These are phyloP conservation scores for Claviceps sp. DNA, from an alignment of 2,329 filamentous ascomycete species.

Conservation along the genomic window DNA sequence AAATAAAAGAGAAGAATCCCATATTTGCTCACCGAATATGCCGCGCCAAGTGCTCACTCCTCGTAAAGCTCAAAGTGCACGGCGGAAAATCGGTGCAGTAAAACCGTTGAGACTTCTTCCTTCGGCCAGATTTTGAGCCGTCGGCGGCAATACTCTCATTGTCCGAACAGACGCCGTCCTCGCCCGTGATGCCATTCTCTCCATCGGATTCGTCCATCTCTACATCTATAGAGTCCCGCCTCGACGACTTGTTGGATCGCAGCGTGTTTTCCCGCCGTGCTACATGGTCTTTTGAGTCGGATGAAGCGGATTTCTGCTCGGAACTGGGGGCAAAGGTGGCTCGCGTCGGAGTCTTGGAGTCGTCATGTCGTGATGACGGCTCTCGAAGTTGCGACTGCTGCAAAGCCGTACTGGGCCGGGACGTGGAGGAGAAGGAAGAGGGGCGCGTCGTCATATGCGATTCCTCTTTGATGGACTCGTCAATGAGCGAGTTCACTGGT, in stretches of 20 bases:
- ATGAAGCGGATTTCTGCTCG: constrained; percentile 39
- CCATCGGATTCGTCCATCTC: constrained; percentile 67
- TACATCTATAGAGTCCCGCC: constrained; percentile 49
- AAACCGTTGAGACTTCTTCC: constrained; percentile 93
- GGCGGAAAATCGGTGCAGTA: constrained; percentile 93
- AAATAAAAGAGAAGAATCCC: background rate
- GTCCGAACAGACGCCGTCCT: constrained; percentile 46
- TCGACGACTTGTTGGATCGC: constrained; percentile 43
- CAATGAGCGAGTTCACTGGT: constrained; percentile 30
- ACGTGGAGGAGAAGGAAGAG: constrained; percentile 15
- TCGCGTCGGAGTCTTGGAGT: constrained; percentile 49
- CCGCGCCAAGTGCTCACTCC: constrained; percentile 86
- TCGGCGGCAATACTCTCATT: constrained; percentile 51
- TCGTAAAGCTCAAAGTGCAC: constrained; percentile 86
- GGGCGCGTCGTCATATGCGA: constrained; percentile 22
- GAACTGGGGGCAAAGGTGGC: constrained; percentile 33
- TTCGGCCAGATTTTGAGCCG: constrained; percentile 63
- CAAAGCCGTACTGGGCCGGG: constrained; percentile 23
- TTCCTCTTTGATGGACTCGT: constrained; percentile 20
- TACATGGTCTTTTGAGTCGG: constrained; percentile 27
- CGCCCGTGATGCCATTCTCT: constrained; percentile 32
- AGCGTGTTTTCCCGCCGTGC: constrained; percentile 39
- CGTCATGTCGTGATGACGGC: constrained; percentile 23
- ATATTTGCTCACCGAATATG: constrained; percentile 60
- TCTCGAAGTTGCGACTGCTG: constrained; percentile 15